Base-by-base conservation (phyloP, 2,329 filamentous ascomycete species). In the Blastomyces parvus region DNA sequence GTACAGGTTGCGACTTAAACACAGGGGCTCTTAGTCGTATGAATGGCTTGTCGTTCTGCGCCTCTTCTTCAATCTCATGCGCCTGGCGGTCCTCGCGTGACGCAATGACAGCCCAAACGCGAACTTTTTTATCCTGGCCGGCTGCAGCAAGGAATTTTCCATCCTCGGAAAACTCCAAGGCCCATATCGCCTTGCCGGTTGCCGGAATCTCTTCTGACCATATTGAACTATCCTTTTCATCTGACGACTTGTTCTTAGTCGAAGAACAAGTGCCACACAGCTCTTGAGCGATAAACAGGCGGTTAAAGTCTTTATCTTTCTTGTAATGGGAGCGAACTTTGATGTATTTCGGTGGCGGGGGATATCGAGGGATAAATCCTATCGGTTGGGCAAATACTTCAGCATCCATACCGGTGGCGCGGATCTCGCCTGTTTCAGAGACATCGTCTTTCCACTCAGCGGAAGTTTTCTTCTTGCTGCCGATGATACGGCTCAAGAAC, bases 81-180 rank as follows among this genome's bases (percentile, higher is more conserved):
- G 83, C 81, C 63, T 82, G 82, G 19, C 94, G 85, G 71, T 97
- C 91, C 64, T 96, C 91, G 0, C 85, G 80, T 0, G 87, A 93
- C 2, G 90, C 86, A 48, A 99, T 86, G 3, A 97, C 91, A 1
- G 88, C 86, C 89, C 93, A 99, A 19, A 97, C 85, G 22, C 93
- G 84, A 13, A 99, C 86, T 19, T 92, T 83, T 67, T 86, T 86
- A 73, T 97, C 94, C 68, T 93, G 90, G 3, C 94, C 94, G 13
- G 89, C 94, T n/a, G 91, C 91, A 6, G 94, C 94, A 22, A 99
- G 80, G 73, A 92, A 96, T 70, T 83, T 89, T 5, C 94, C 94
- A 77, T 97, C 93, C 65, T 88, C 88, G 71, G 93, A 97, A 71
- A 97, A 97, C 70, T 94, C 90, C 66, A 90, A 85, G 0, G 93